phyloP scores from a whole-genome alignment of 2,329 filamentous ascomycete species.

The Amauroascus niger region DNA sequence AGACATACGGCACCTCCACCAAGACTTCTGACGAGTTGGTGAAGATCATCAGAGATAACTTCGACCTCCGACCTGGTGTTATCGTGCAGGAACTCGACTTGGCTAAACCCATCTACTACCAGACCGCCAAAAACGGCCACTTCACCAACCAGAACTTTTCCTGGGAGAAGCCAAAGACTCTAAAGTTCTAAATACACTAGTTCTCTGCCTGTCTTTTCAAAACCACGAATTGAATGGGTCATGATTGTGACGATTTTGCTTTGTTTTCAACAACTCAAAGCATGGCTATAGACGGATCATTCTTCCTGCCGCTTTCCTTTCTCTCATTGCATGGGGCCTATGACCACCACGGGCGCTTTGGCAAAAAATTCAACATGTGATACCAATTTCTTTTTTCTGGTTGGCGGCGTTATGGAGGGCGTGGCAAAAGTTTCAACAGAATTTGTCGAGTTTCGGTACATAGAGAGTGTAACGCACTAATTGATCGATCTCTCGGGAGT shows the following conservation, averaged over 20 bases:
- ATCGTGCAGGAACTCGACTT: conserved; percentile 97
- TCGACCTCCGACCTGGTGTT: conserved; percentile 94
- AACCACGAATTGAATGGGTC: conserved; percentile 23
- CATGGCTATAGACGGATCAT: conserved; percentile 21
- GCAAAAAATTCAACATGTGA: conserved; percentile 41
- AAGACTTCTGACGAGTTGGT: conserved; percentile 90
- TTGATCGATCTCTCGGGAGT: conserved; percentile 4
- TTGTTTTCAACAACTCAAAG: conserved; percentile 46
- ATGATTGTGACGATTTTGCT: conserved; percentile 40
- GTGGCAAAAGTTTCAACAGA: conserved; percentile 36
- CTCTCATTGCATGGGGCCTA: conserved; percentile 31
- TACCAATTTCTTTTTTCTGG: conserved; percentile 33
- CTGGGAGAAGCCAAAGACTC: conserved; percentile 96
- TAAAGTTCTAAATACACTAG: conserved; percentile 61
- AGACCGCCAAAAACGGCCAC: conserved; percentile 99
- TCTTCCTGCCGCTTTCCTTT: conserved; percentile 1
- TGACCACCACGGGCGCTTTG: conserved; percentile 28
- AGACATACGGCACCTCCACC: conserved; percentile 89
- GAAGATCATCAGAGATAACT: conserved; percentile 88
- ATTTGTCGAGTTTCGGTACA: conserved; percentile 8
- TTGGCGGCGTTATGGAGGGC: conserved; percentile 30
- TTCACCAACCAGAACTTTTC: conserved; percentile 97
- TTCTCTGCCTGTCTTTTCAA: conserved; percentile 9
- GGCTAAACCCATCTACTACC: conserved; percentile 91
- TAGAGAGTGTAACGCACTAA: conserved; percentile 12